These are phyloP conservation scores for Piromyces sp. DNA, from an alignment of 192 early-diverging fungal species.

Conservation along the genomic window DNA sequence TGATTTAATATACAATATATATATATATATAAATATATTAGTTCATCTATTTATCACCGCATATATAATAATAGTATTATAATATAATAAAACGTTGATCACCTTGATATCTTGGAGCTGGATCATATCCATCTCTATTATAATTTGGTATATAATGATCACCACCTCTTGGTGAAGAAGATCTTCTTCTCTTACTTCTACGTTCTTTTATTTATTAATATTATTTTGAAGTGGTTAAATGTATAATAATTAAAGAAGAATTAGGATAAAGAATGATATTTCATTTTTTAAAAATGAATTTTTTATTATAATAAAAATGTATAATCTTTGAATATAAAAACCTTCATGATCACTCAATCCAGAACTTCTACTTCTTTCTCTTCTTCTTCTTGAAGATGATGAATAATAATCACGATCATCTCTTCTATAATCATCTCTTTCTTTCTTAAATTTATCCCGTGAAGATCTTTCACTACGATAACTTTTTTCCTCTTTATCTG, in stretches of 20 bases:
- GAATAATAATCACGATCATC: not conserved
- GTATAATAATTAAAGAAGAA: too few species aligned
- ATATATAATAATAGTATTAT: too few species aligned
- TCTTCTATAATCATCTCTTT: not conserved
- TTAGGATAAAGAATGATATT: too few species aligned
- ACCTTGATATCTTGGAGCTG: slow-evolving; percentile 28
- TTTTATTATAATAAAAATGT: too few species aligned
- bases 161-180: slow-evolving; percentile 4
- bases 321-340: not conserved
- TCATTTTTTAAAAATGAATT: too few species aligned
- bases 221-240: too few species aligned
- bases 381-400: not conserved
- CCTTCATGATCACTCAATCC: not conserved
- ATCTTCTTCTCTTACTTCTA: not conserved
- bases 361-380: not conserved
- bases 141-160: slow-evolving; percentile 79
- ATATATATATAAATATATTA: too few species aligned
- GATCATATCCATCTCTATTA: slow-evolving; percentile 54
- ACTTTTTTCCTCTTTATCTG: not conserved
- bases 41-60: too few species aligned
- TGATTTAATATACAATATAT: too few species aligned
- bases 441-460: not conserved
- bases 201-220: not conserved
- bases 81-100: slow-evolving; percentile 5
- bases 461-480: not conserved